phyloP scores from a whole-genome alignment of 345 rosid species.

The Lagerstroemia speciosa region DNA sequence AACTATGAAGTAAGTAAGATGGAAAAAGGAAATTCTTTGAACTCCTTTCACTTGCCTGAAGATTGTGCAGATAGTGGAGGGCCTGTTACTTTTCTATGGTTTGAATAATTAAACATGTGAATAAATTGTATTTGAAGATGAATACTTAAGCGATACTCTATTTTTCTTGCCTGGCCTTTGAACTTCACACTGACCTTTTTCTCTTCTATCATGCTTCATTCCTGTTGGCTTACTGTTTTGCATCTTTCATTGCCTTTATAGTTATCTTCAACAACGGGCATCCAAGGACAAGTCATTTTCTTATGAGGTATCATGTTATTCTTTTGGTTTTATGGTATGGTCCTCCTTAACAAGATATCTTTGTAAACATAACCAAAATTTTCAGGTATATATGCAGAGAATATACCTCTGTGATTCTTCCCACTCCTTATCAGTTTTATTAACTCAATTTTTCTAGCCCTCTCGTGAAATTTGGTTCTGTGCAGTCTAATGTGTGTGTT shows the following conservation, averaged over 20 bases:
- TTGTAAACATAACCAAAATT: neutral
- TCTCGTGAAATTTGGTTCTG: neutral
- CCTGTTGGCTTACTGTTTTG: neutral
- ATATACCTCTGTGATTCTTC: neutral
- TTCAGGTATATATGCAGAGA: neutral
- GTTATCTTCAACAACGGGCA: conserved; percentile 76
- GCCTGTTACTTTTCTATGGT: too few species aligned
- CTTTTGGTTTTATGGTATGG: neutral
- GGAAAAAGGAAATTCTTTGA: neutral
- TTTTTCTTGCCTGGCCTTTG: neutral
- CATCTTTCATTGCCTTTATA: conserved; percentile 23
- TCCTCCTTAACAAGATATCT: neutral
- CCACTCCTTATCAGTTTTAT: neutral
- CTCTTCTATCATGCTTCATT: neutral
- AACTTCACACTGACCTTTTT: neutral
- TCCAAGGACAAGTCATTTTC: conserved; percentile 76
- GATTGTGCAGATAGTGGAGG: neutral
- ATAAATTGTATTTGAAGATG: neutral
- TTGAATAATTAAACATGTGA: too few species aligned
- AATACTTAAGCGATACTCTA: neutral
- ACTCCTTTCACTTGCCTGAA: neutral
- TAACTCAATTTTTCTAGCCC: neutral
- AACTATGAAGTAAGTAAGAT: conserved; percentile 60
- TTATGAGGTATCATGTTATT: conserved; percentile 54
- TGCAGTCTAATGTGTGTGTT: neutral